phyloP scores from a whole-genome alignment of 495 filamentous ascomycete species.

The Astrocystis sublimbata region DNA sequence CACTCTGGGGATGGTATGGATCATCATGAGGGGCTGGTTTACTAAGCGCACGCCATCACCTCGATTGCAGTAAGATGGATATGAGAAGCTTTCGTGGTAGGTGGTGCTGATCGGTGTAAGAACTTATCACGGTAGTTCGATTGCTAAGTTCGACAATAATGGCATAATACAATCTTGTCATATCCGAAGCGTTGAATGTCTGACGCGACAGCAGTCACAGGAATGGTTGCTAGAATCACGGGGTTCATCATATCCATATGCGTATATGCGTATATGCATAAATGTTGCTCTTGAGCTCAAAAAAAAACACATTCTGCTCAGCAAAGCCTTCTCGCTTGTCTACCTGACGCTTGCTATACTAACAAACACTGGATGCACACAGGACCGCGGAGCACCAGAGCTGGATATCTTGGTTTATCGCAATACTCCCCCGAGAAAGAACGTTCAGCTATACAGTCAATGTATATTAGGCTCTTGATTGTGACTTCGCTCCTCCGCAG shows the following conservation, averaged over 20 bases:
- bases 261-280: too few relatives aligned
- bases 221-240: too few relatives aligned
- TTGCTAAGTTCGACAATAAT: too few relatives aligned
- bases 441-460: too few relatives aligned
- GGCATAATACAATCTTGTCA: too few relatives aligned
- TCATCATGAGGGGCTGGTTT: slow-evolving; percentile 9
- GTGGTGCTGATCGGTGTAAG: background rate
- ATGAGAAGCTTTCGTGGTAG: background rate
- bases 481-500: background rate
- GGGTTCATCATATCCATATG: too few relatives aligned
- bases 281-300: background rate
- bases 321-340: background rate
- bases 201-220: too few relatives aligned
- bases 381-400: too few relatives aligned
- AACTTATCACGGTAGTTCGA: too few relatives aligned
- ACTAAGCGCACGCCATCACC: background rate
- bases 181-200: too few relatives aligned
- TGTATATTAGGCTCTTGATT: background rate
- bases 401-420: background rate
- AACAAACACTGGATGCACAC: background rate
- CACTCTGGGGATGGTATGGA: slow-evolving; percentile 1
- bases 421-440: too few relatives aligned
- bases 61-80: background rate
- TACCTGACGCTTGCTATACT: background rate
- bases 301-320: background rate